Evolutionary conservation across 2,329 filamentous ascomycete genomes (phyloP), one percentile per base, ranked within the genome.

Genomic region (Diaporthe citri): DNA sequence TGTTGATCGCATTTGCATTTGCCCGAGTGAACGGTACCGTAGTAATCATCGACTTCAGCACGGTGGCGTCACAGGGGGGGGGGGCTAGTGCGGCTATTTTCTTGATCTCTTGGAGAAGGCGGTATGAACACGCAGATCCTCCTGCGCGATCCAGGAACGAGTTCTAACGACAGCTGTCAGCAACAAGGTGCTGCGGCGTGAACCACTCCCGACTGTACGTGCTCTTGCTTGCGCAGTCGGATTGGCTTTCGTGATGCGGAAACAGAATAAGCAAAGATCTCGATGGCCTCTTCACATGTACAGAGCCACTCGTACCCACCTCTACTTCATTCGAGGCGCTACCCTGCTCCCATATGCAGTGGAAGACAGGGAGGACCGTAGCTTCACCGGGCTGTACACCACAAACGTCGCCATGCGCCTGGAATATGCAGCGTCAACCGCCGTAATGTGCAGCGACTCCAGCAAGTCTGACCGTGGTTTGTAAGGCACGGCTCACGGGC

Each of bases 61-160:
- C 17, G 25, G 67, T 76, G 72, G 75, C 75, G 75, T 72, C 52
- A 69, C 57, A 39, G 52, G 28, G 36, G 25, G 34, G 43, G 55
- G 25, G 34, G 43, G 55, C 13, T 52, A 52, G 41, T 74, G 51
- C 52, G 55, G 56, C 46, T 52, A 39, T 41, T 28, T 36, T 57
- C n/a, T 39, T 56, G 64, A 22, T 64, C 60, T 51, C 31, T 34
- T 51, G 48, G 74, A 62, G 28, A 64, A 67, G 48, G n/a, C 51
- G 72, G 39, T 69, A 72, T 62, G 41, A 43, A 31, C 72, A 67
- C 34, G 43, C 59, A 66, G 46, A 67, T 64, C 51, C 31, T 41
- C 72, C 72, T 72, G 59, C 43, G 56, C 57, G n/a, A 74, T 72
- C 72, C 72, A 76, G 74, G 74, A 75, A 75, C 74, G 34, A 43